Percentiles rank a stretch among this genome's conserved stretches.
Evolutionary conservation across 73 alveolate genomes (phyloP).

Genomic region (Paramecium sonneborni): DNA sequence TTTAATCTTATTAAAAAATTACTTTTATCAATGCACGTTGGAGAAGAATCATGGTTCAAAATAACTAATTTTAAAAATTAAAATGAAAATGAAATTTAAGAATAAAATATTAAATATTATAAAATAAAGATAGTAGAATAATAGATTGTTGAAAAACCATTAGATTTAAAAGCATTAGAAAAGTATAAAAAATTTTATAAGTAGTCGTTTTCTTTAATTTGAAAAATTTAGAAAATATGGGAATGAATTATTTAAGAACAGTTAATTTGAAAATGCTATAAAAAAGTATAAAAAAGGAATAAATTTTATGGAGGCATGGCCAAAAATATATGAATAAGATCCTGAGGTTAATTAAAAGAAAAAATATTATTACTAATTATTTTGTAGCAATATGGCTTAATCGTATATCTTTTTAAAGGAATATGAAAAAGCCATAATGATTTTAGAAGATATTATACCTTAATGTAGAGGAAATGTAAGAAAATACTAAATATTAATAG

Average conservation of each 20-base stretch:
- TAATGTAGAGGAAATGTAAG: background rate
- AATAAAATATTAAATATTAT: background rate
- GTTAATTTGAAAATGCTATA: background rate
- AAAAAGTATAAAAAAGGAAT: background rate
- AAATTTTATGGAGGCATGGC: constrained; percentile 27
- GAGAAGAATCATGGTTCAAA: background rate
- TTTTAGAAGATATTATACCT: constrained; percentile 6
- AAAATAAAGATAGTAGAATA: background rate
- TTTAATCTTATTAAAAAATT: background rate
- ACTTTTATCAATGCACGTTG: background rate
- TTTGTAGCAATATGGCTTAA: constrained; percentile 3
- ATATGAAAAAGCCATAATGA: background rate
- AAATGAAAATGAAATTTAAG: background rate
- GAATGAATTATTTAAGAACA: background rate
- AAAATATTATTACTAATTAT: background rate
- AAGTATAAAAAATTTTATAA: background rate
- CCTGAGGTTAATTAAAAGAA: background rate
- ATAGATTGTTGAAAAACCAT: background rate
- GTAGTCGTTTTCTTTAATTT: background rate
- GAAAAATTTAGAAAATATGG: constrained; percentile 4
- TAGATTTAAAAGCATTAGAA: background rate
- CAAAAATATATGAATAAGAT: background rate
- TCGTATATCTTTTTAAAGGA: background rate
- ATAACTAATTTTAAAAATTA: background rate
- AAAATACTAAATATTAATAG: background rate